Evolutionary conservation across 192 early-diverging fungal species (phyloP).

Genomic region (Neocallimastix lanati): DNA sequence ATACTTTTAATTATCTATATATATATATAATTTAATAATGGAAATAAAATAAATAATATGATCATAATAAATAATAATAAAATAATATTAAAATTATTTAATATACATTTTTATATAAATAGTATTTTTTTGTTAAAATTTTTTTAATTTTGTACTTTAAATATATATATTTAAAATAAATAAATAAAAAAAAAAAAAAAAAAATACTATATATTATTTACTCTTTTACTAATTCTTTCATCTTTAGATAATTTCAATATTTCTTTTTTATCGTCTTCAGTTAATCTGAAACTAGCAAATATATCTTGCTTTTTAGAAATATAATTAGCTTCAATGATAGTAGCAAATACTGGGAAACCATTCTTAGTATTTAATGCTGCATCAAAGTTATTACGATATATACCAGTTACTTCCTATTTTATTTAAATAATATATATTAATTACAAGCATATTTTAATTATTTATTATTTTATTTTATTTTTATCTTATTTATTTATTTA

Average conservation of each 20-base stretch:
- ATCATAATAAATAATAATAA: not conserved
- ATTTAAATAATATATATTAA: not conserved
- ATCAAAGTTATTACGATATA: slow-evolving; percentile 93
- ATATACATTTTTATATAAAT: no score
- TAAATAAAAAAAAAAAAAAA: no score
- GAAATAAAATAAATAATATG: not conserved
- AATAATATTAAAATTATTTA: not conserved
- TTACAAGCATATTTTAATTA: no score
- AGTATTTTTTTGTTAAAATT: no score
- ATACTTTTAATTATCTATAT: slow-evolving; percentile 72
- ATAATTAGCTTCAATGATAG: slow-evolving; percentile 92
- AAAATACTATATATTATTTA: slow-evolving; percentile 6
- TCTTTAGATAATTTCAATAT: slow-evolving; percentile 62
- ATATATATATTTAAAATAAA: no score
- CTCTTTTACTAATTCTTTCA: slow-evolving; percentile 55
- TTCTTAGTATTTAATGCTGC: slow-evolving; percentile 65
- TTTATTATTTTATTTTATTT: no score
- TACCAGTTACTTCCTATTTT: slow-evolving; percentile 62
- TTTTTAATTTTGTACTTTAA: no score
- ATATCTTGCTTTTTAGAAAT: slow-evolving; percentile 74
- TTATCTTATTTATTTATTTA: no score
- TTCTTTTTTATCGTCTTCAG: slow-evolving; percentile 71
- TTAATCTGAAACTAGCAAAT: slow-evolving; percentile 69
- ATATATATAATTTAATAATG: not conserved
- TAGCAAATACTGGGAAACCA: slow-evolving; percentile 93